Evolutionary conservation across 1,284 basidiomycete species (phyloP).

Genomic region (Boletus semigastroideus): DNA sequence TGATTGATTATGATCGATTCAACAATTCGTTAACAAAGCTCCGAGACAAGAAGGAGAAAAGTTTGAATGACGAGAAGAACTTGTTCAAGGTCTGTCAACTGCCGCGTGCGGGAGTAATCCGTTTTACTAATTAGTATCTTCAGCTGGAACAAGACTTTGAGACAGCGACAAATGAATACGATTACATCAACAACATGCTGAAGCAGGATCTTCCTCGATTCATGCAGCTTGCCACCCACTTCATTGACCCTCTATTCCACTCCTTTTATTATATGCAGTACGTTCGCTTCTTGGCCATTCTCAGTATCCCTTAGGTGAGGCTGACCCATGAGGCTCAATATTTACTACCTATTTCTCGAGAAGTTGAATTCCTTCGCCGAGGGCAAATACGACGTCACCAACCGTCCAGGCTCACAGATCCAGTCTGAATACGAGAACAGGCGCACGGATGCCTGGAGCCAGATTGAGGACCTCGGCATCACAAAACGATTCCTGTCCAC

Average conservation of each 20-base stretch:
- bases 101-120: neutral
- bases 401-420: slow-evolving; percentile 68
- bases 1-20: slow-evolving; percentile 93
- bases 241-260: slow-evolving; percentile 96
- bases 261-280: slow-evolving; percentile 99
- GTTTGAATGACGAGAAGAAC: slow-evolving; percentile 91
- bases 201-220: slow-evolving; percentile 94
- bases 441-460: slow-evolving; percentile 76
- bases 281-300: slow-evolving; percentile 36
- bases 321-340: slow-evolving; percentile 69
- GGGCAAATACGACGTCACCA: slow-evolving; percentile 75
- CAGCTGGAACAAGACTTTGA: slow-evolving; percentile 99
- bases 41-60: slow-evolving; percentile 96
- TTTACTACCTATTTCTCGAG: slow-evolving; percentile 92
- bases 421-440: slow-evolving; percentile 77
- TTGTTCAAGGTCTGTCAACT: slow-evolving; percentile 75
- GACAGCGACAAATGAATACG: slow-evolving; percentile 92
- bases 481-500: slow-evolving; percentile 82
- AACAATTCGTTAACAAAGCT: slow-evolving; percentile 96
- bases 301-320: neutral
- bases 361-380: slow-evolving; percentile 89
- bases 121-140: slow-evolving; percentile 3
- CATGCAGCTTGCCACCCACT: slow-evolving; percentile 82
- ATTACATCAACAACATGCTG: slow-evolving; percentile 91
- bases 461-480: slow-evolving; percentile 75